Base-by-base conservation (phyloP, 2,329 filamentous ascomycete species). In the Colletotrichum chlorophyti region DNA sequence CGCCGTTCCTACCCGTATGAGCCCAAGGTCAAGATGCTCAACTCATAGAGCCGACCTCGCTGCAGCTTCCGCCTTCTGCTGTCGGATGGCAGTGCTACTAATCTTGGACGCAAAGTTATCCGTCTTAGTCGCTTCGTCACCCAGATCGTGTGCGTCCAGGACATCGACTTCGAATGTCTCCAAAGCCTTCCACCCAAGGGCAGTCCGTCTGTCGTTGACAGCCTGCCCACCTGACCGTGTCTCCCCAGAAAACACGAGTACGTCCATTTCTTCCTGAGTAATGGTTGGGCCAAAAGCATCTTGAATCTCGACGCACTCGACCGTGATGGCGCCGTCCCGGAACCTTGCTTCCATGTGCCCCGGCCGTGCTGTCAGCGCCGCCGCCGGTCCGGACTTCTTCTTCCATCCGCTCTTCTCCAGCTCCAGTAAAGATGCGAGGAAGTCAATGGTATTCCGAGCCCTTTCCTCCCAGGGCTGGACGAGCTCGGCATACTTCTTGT, bases 251-350 rank as follows among this genome's bases (percentile, higher is more conserved):
- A 98, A 87, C 3, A 97, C 89, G 53, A 99, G 80, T 1, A 89
- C 91, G 40, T 90, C 87, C 62, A 98, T 89, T 26, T 82, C 78
- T 70, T 91, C 83, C 55, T 94, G 88, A 0, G 91, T 91, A 61
- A 96, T 91, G 0, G 95, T 97, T 4, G 95, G 95, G 0, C 95
- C 95, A 73, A 90, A 98, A 0, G 90, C 84, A 70, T 99, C 93
- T 66, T 89, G 88, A 52, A 99, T 93, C 69, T 93, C 85, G 41
- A 94, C 91, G 69, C 91, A 93, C 65, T 90, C 89, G 46, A 97
- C 83, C 3, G 80, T 76, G 53, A 97, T 76, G 0, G 74, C 72
- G 31, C 83, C 83, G 51, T 81, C 78, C 2, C 85, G 82, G 61
- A 93, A 85, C 6, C 72, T 74, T 1, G 86, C 83, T 57, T 81